Conservation (phyloP, 1,139 yeast genomes). For the Suhomyces bokatorum region DNA sequence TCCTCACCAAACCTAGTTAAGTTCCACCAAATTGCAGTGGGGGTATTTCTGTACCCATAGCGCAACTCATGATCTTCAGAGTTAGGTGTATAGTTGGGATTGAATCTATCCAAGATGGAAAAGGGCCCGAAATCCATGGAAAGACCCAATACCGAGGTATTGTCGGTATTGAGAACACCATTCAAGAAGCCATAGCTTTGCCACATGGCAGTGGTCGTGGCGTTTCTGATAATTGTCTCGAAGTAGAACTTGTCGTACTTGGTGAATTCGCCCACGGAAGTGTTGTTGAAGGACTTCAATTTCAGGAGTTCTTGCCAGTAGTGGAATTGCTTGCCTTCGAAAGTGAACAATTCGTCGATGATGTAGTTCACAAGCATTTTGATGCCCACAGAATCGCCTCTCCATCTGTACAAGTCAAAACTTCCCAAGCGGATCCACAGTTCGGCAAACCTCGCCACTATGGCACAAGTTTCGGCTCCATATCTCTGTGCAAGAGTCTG, state of each 20-base stretch:
- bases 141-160: conserved; percentile 82
- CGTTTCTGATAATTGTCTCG: conserved; percentile 72
- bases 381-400: conserved; percentile 67
- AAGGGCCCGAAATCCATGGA: conserved; percentile 96
- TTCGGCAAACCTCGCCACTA: conserved; percentile 81
- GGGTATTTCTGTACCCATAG: conserved; percentile 79
- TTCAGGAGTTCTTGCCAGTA: conserved; percentile 24
- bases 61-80: conserved; percentile 77
- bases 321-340: conserved; percentile 36
- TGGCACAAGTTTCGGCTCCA: conserved; percentile 76
- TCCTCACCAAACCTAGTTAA: conserved; percentile 82
- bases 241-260: conserved; percentile 71
- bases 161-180: conserved; percentile 94
- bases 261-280: conserved; percentile 42
- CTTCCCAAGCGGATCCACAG: conserved; percentile 87
- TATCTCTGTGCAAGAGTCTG: conserved; percentile 74
- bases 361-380: conserved; percentile 69
- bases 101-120: conserved; percentile 81
- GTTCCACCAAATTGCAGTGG: conserved; percentile 93
- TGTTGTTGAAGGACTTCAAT: conserved; percentile 23
- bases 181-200: conserved; percentile 90
- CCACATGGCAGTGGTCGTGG: conserved; percentile 79
- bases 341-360: conserved; percentile 60
- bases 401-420: conserved; percentile 80
- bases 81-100: conserved; percentile 83